Base-by-base conservation (phyloP, 2,329 filamentous ascomycete species). In the Dichotomopilus funicola region DNA sequence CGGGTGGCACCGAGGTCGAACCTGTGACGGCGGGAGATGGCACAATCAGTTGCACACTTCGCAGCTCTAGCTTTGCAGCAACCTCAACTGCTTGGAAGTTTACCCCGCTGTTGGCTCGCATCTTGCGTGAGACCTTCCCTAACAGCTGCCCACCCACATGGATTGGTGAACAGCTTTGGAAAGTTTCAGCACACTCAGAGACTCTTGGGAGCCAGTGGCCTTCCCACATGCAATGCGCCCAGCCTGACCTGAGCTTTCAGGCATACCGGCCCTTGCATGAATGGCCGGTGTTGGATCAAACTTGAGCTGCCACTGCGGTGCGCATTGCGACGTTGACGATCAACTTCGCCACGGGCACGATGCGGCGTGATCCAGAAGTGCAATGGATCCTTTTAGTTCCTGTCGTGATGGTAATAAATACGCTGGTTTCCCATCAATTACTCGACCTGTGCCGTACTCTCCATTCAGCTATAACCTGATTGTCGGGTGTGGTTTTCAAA, bases 261-360 rank as follows among this genome's bases (percentile, higher is more conserved):
- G 40, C 7, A 11, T 11, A 13, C 6, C 6, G 19, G 12, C 27
- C n/a, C 38, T 40, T 34, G 51, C 54, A 54, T 52, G 45, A 57
- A 53, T 40, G 5, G 35, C 19, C 41, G 40, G 34, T 11, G 49
- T 45, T 10, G 5, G 51, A 58, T 58, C 56, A 58, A 55, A 58
- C 52, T 10, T 10, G 13, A 42, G 47, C 27, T 49, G 38, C 37
- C 49, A 48, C 31, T 54, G 42, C 19, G 19, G 19, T 27, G 19
- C 19, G 19, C 19, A 27, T 27, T 27, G 19, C 41, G 37, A 19
- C 9, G 42, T 35, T 42, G 55, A 45, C 44, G 46, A 57, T 57
- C 55, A 44, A 31, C 44, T 53, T 57, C n/a, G 51, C 55, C 50
- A 53, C 54, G 1, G n/a, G 34, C 9, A 33, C 35, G 19, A 27